Base-by-base conservation (phyloP, 768 basidiomycete genomes). In the Serendipita sp. region DNA sequence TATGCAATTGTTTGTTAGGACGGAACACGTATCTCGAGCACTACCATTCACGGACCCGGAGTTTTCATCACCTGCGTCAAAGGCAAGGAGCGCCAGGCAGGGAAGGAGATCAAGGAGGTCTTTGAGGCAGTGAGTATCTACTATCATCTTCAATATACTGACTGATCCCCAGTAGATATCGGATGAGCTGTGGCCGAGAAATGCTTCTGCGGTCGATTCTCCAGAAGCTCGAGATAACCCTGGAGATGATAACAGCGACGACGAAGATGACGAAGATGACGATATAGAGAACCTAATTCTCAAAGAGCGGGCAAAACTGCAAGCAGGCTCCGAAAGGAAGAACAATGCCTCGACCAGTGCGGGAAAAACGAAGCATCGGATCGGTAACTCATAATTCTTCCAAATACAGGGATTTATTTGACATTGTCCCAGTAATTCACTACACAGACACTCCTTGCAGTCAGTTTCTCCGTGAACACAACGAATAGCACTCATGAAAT, bases 221-320 rank as follows among this genome's bases (percentile, higher is more conserved):
- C 16, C 10, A n/a, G 35, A 23, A 10, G 18, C 36, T 38, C 36
- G 56, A 38, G 34, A 32, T 30, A 60, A 60, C 1, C 30, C 23
- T 8, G 16, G 48, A 51, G n/a, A n/a, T n/a, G 56, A 16, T 60
- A n/a, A 10, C 35, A n/a, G 18, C 18, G 56, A 60, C 5, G 56
- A 60, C 35, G 56, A 60, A n/a, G 56, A 60, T 11, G 56, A 60
- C n/a, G 56, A 38, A 32, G 56, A 60, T 35, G 56, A 60, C 11
- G 56, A 60, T 30, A 34, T 60, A 3, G 56, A 60, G 56, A n/a
- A 10, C 8, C 18, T 4, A 10, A 60, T 60, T 10, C 16, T n/a
- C 11, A 32, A 38, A n/a, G 56, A 60, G n/a, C 23, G 56, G 13
- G 56, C 28, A 10, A 60, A 38, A 36, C 10, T 60, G 23, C 56